phyloP scores from a whole-genome alignment of 2,329 filamentous ascomycete genomes.

The Phyllosticta citrichinensis region DNA sequence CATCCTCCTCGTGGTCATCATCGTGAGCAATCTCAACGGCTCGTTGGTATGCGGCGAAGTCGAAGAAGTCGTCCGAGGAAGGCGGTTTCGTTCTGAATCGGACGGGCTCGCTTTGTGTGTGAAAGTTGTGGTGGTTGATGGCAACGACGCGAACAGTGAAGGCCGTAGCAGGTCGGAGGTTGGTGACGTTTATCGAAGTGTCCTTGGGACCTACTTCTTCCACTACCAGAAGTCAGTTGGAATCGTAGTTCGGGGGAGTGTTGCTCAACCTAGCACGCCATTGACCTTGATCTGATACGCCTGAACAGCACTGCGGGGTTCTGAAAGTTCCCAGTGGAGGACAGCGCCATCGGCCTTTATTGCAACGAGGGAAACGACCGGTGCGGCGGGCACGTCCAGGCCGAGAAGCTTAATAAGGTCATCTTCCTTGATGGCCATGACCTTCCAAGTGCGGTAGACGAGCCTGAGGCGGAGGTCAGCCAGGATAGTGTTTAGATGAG shows the following conservation, averaged over 20 bases:
- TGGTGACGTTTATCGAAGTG: conserved; percentile 83
- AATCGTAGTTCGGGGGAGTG: neutral
- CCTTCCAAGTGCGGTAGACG: conserved; percentile 74
- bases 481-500: neutral
- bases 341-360: conserved; percentile 82
- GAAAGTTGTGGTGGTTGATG: conserved; percentile 84
- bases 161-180: conserved; percentile 74
- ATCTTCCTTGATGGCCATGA: conserved; percentile 81
- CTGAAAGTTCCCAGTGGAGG: conserved; percentile 78
- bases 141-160: conserved; percentile 92
- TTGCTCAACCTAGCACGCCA: conserved; percentile 62
- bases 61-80: conserved; percentile 34
- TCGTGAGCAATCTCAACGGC: conserved; percentile 15
- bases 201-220: conserved; percentile 75
- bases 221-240: conserved; percentile 41
- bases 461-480: conserved; percentile 46
- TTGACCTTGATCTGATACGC: conserved; percentile 93
- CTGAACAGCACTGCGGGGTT: conserved; percentile 56
- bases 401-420: conserved; percentile 85
- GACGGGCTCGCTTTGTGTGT: conserved; percentile 76
- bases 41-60: conserved; percentile 41
- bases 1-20: conserved; percentile 22
- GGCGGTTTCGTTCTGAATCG: conserved; percentile 60
- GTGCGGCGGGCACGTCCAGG: conserved; percentile 83
- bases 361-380: conserved; percentile 80